Percentiles rank a stretch among this genome's conserved stretches.
phyloP scores from a whole-genome alignment of 2,329 filamentous ascomycete species.

The Claviceps monticola region DNA sequence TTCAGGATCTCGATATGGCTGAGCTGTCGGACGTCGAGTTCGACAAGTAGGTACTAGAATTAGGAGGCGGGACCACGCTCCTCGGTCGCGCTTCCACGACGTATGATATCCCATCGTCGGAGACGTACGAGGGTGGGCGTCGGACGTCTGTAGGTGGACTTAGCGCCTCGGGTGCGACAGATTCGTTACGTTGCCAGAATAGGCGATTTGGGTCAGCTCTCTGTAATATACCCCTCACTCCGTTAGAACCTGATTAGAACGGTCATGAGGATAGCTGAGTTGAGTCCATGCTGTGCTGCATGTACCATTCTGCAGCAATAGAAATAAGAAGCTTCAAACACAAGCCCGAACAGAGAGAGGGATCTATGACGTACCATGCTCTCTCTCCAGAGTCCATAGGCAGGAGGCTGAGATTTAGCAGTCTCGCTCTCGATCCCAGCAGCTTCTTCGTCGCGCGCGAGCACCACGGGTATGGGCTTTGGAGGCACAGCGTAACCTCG shows the following conservation, averaged over 20 bases:
- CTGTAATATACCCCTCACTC: conserved; percentile 19
- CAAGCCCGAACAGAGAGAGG: too few species aligned
- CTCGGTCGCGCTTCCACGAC: conserved; percentile 53
- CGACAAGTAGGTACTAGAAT: not conserved
- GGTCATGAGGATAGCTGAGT: too few species aligned
- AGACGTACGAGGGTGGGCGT: conserved; percentile 65
- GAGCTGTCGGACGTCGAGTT: not conserved
- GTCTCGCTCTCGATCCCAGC: conserved; percentile 40
- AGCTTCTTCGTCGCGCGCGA: conserved; percentile 62
- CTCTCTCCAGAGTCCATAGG: conserved; percentile 73
- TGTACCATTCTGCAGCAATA: not conserved
- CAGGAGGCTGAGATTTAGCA: conserved; percentile 54
- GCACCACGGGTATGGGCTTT: conserved; percentile 62
- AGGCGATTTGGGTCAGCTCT: conserved; percentile 68
- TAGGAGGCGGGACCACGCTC: conserved; percentile 39
- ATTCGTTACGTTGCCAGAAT: conserved; percentile 60
- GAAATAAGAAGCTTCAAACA: not conserved
- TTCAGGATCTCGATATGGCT: not conserved
- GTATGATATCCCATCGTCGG: conserved; percentile 62
- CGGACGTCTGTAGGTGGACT: conserved; percentile 12
- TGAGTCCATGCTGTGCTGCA: too few species aligned
- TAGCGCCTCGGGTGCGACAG: conserved; percentile 11
- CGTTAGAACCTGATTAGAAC: too few species aligned
- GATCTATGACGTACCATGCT: conserved; percentile 56
- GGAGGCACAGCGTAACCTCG: conserved; percentile 57